Conservation (phyloP, 106 monocot genomes). For the Dendrobium chrysotoxum region DNA sequence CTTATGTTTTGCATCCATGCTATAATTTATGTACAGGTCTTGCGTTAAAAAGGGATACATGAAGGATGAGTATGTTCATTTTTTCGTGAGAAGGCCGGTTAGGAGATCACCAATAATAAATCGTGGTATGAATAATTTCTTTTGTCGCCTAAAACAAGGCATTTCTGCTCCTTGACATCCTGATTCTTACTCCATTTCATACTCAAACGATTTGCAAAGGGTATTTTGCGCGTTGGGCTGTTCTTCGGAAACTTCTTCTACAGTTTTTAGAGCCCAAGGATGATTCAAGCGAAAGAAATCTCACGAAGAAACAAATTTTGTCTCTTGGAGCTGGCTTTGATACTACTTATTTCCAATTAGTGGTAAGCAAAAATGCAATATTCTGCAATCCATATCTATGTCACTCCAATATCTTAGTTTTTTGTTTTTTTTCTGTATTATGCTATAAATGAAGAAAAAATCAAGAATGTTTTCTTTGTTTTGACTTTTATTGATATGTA, state of each 20-base stretch:
- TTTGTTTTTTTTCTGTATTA: not conserved
- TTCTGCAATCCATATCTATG: not conserved
- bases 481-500: not conserved
- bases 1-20: not conserved
- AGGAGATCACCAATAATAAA: slow-evolving; percentile 94
- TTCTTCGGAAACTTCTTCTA: slow-evolving; percentile 63
- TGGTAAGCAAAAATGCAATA: slow-evolving; percentile 22
- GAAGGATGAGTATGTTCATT: slow-evolving; percentile 84
- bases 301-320: slow-evolving; percentile 68
- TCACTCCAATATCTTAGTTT: not conserved
- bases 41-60: slow-evolving; percentile 96
- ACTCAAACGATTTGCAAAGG: slow-evolving; percentile 29
- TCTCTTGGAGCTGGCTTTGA: slow-evolving; percentile 98
- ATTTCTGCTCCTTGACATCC: not conserved
- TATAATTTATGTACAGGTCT: slow-evolving; percentile 36
- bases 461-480: not conserved
- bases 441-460: not conserved
- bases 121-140: slow-evolving; percentile 47
- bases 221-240: slow-evolving; percentile 93
- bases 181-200: slow-evolving; percentile 3
- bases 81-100: slow-evolving; percentile 73
- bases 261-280: slow-evolving; percentile 58
- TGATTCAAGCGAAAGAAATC: slow-evolving; percentile 5
- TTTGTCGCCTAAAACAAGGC: not conserved
- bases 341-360: slow-evolving; percentile 85